Percentiles rank a stretch among this genome's conserved stretches.
Evolutionary conservation across 176 grass and related monocot genomes (phyloP).

Genomic region (Bolboschoenus planiculmis): DNA sequence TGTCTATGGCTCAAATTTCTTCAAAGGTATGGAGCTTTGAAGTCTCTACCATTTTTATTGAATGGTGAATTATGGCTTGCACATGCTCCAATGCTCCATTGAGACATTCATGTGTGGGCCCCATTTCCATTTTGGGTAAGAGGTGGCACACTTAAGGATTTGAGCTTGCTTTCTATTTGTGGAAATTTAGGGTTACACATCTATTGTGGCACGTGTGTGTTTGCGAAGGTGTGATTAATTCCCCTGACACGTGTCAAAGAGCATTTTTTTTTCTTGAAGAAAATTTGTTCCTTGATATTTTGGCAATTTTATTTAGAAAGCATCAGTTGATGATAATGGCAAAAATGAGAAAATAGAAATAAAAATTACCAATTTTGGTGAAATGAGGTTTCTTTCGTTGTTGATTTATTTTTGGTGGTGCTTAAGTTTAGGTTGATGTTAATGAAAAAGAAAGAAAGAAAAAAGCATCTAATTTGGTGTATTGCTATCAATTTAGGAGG

Average conservation of each 20-base stretch:
- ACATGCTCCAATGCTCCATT: background rate
- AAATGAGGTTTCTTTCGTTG: background rate
- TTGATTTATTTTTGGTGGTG: too few relatives aligned
- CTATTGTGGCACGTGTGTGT: background rate
- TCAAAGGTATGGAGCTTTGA: background rate
- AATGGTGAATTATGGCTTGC: background rate
- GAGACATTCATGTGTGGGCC: background rate
- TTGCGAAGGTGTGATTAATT: background rate
- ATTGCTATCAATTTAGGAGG: too few relatives aligned
- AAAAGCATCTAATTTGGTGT: too few relatives aligned
- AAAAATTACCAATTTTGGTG: background rate
- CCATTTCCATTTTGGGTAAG: conserved; percentile 15
- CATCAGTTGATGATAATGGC: background rate
- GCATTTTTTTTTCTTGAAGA: background rate
- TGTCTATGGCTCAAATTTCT: background rate
- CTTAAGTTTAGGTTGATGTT: too few relatives aligned
- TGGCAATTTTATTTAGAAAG: background rate
- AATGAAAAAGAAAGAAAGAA: too few relatives aligned
- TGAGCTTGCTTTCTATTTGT: background rate
- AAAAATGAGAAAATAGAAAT: background rate
- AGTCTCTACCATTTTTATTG: background rate
- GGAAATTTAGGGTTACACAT: background rate
- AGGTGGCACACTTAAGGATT: background rate
- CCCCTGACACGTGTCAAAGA: background rate
- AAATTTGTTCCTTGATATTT: background rate